Conservation (phyloP, 2,329 filamentous ascomycete genomes). For the Nothopassalora personata region DNA sequence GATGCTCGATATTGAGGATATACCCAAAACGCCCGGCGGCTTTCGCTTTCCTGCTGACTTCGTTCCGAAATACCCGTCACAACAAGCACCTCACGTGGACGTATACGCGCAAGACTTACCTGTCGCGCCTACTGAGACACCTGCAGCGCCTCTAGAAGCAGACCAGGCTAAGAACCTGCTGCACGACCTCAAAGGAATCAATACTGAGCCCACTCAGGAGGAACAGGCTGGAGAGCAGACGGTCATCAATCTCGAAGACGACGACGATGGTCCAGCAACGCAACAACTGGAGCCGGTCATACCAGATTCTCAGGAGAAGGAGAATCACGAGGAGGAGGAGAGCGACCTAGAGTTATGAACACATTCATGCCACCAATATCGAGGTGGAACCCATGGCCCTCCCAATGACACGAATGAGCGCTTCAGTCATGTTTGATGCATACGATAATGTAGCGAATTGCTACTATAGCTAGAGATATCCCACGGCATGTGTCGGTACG, state of each 20-base stretch:
- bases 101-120: not conserved
- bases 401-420: not conserved
- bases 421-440: not conserved
- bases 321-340: not conserved
- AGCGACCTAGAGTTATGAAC: not conserved
- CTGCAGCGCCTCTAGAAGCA: not conserved
- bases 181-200: not conserved
- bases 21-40: not conserved
- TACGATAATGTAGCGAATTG: not conserved
- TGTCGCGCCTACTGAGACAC: not conserved
- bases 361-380: not conserved
- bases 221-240: not conserved
- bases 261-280: not conserved
- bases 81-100: not conserved
- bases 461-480: not conserved
- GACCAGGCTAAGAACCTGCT: not conserved
- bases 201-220: not conserved
- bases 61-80: not conserved
- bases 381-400: not conserved
- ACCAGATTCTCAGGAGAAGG: not conserved
- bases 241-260: not conserved
- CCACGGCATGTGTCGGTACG: not conserved
- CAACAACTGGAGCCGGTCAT: not conserved
- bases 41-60: not conserved
- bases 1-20: constrained; percentile 13